These are phyloP conservation scores for Plasmopara muralis DNA, from an alignment of 352 stramenopile species.

Conservation along the genomic window DNA sequence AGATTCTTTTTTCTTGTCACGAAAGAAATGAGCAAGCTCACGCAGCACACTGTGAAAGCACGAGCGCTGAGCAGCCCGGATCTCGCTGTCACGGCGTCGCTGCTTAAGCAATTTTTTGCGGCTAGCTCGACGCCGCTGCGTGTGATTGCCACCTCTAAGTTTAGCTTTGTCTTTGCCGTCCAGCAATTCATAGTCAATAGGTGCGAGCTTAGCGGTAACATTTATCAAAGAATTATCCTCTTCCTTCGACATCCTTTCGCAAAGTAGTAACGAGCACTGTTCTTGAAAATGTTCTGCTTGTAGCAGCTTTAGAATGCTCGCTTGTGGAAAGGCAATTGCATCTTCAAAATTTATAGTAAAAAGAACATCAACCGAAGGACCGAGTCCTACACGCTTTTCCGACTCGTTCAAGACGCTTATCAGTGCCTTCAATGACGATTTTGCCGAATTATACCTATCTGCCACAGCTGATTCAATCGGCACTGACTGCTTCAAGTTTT, in stretches of 20 bases:
- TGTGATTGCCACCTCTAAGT: slow-evolving; percentile 27
- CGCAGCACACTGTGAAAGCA: slow-evolving; percentile 36
- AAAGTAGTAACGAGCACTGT: slow-evolving; percentile 60
- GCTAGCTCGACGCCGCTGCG: slow-evolving; percentile 49
- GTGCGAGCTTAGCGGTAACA: neutral
- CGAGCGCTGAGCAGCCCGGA: slow-evolving; percentile 26
- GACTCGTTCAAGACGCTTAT: slow-evolving; percentile 14
- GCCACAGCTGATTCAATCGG: neutral
- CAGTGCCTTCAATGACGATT: slow-evolving; percentile 22
- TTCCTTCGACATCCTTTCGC: slow-evolving; percentile 42
- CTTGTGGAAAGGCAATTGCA: slow-evolving; percentile 36
- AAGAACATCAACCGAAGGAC: slow-evolving; percentile 21
- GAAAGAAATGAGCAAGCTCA: slow-evolving; percentile 33
- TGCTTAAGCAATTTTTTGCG: slow-evolving; percentile 68
- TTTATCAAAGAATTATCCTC: slow-evolving; percentile 16
- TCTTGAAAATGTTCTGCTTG: slow-evolving; percentile 68
- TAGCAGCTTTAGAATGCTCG: slow-evolving; percentile 53
- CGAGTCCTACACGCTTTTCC: slow-evolving; percentile 1
- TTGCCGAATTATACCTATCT: slow-evolving; percentile 9
- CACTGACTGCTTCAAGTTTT: slow-evolving; percentile 10
- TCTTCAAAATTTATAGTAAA: slow-evolving; percentile 44
- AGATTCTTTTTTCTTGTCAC: slow-evolving; percentile 21
- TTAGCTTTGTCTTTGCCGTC: neutral
- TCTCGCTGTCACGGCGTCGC: slow-evolving; percentile 37
- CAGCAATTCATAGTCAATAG: neutral